Base-by-base conservation (phyloP, 23 red algal species). In the Gracilaria domingensis region DNA sequence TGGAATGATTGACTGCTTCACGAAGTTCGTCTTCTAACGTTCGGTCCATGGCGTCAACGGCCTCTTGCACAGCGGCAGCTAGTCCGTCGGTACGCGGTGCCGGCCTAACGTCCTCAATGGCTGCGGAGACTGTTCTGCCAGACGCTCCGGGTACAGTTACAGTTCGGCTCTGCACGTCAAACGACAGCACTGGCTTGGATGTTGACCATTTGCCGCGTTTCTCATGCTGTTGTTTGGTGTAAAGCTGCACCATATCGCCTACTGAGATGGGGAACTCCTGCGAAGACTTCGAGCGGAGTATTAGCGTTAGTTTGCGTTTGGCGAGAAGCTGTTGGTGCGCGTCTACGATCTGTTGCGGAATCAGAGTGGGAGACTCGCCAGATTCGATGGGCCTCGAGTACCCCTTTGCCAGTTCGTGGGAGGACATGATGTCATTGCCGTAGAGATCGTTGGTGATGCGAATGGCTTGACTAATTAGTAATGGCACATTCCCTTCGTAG, bases 301-400 rank as follows among this genome's bases (percentile, higher is more conserved):
- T 75, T 16, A 87, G 66, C 12, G 44, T 87, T 20, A 87, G 65
- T 62, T 86, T 86, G 20, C 83, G 61, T 53, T 86, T 75, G 7
- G 83, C 83, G 30, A 86, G 38, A 6, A 86, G 66, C 12, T 6
- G 50, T 32, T 86, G 59, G 20, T 86, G 3, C 2, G 81, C 81
- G 12, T 64, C 59, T 23, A 42, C 12, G 44, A 81, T 0, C 5
- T 85, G 29, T 12, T 58, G 57, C 16, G 81, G 61, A 1, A 85
- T 4, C 44, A 67, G 39, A 4, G 6, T 48, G 1, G 84, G 69
- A 0, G 6, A 60, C 34, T 14, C 21, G 35, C 44, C 67, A 34
- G 66, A 8, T 12, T 61, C 36, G 45, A 88, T 37, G 13, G 84
- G 84, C 32, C 71, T 39, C 12, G 84, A 11, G 28, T 76, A 88